Evolutionary conservation across 768 basidiomycete species (phyloP), one percentile per base, ranked within the genome.

Genomic region (Suillus americanus): DNA sequence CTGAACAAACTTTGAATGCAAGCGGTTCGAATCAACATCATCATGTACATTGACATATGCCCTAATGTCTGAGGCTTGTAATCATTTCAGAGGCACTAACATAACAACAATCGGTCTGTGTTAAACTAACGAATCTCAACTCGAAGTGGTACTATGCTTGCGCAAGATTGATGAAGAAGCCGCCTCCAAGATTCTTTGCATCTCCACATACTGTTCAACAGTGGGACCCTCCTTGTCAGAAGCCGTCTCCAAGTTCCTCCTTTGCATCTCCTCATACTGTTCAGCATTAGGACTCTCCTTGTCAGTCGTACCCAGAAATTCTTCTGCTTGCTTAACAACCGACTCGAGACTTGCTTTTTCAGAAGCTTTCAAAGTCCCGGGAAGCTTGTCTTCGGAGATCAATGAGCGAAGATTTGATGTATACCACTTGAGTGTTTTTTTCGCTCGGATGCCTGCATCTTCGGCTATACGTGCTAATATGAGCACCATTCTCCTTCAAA

Each of bases 271-370:
- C 30, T 12, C 4, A 54, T 54, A 54, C 33, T 2, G 30, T 12
- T n/a, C n/a, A n/a, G n/a, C n/a, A n/a, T n/a, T n/a, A n/a, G n/a
- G n/a, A n/a, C n/a, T 33, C 53, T 54, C 20, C 20, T 20, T 20
- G 20, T 54, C 33, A 35, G 33, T 3, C 33, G 30, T 54, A 12
- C 20, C n/a, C 10, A 54, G 20, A 35, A 54, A n/a, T 35, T 35
- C 53, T 12, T n/a, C 53, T 20, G 92, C 77, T 60, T 95, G 94
- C 73, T 92, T 88, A 76, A 95, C 89, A 46, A 90, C 85, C 63
- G 81, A 68, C 81, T 94, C 87, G 67, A 96, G 87, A 78, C 92
- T 92, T 78, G 7, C 35, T 35, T 35, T 35, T 35, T 35, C 35
- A 10, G 35, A 9, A 35, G 35, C 35, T 10, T 35, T 35, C 35